Evolutionary conservation across 805 yeast genomes (phyloP), one percentile per base, ranked within the genome.

Genomic region (Monosporozyma aquatica): DNA sequence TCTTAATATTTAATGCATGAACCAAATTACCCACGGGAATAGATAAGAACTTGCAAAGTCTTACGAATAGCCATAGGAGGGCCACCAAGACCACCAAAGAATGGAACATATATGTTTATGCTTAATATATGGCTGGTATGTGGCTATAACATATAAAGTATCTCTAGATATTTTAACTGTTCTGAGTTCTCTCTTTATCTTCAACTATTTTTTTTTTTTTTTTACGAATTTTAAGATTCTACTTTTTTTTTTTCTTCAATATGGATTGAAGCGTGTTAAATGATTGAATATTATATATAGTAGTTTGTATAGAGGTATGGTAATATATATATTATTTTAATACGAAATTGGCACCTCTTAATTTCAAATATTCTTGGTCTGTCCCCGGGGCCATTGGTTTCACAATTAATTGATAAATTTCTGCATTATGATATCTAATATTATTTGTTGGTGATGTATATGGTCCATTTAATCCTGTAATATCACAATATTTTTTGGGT

Each of bases 351-450:
- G 95, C 97, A 41, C 84, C 86, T 52, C 97, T 72, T 46, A 90
- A 67, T 49, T 83, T 83, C 56, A 90, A 68, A 59, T 87, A 90
- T 61, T 87, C 94, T 64, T 90, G 97, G 62, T 90, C 97, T 23
- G 83, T 82, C 20, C 96, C 95, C 3, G 94, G 85, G 1, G 87
- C 81, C 78, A 90, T 76, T 48, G 77, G 76, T 58, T 78, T 77
- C 40, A 75, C 68, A 27, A 86, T 82, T 27, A 82, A 69, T 38
- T 80, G 84, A 60, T 77, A 89, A 24, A 90, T 80, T 61, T 90
- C 97, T 40, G 78, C 78, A 58, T 90, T 82, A 61, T 84, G 78
- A 60, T 78, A 90, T 43, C 95, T 69, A 41, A 90, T 66, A 33
- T 82, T 82, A 53, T 77, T 82, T 21, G 80, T 71, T 0, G 92